Base-by-base conservation (phyloP, 2,329 filamentous ascomycete species). In the Apiospora rasikravindrae region DNA sequence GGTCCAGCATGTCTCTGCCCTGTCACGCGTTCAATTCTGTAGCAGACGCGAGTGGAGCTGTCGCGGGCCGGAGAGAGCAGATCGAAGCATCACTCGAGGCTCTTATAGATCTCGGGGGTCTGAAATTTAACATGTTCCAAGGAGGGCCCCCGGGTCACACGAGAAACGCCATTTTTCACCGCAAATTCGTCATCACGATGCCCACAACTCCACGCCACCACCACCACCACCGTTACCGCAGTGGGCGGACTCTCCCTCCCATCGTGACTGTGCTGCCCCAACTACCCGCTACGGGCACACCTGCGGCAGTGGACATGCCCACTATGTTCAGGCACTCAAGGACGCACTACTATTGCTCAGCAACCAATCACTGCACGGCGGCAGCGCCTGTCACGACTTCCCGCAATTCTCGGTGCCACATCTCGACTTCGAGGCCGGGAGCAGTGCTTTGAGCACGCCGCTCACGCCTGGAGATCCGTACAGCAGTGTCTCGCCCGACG, bases 101-200 rank as follows among this genome's bases (percentile, higher is more conserved):
- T 29, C 26, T 67, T 26, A 67, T 67, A 67, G n/a, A 24, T 13
- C n/a, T 26, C n/a, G 64, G 37, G 2, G 2, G 13, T 24, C 24
- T 44, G 40, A 26, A 29, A 11, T 24, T 44, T 4, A 26, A 45
- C 66, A 26, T 44, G 66, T 33, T 47, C 33, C 40, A 45, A 11
- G 44, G 40, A 24, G 37, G 40, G 13, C 3, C 26, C 64, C 19
- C 40, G 49, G 49, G n/a, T 4, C 49, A 8, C n/a, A 26, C 29
- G 14, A 29, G 10, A 61, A 33, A 37, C 53, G 53, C 53, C 53
- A 61, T 61, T 33, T 61, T 33, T 19, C 24, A 22, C 53, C 53
- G 6, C 53, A 61, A 29, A 61, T 61, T 61, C 53, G 53, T 61
- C 53, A 61, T 61, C 26, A 61, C 26, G 44, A 26, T 67, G 37